Evolutionary conservation across 176 grass and related monocot genomes (phyloP).

Genomic region (Oryza officinalis): DNA sequence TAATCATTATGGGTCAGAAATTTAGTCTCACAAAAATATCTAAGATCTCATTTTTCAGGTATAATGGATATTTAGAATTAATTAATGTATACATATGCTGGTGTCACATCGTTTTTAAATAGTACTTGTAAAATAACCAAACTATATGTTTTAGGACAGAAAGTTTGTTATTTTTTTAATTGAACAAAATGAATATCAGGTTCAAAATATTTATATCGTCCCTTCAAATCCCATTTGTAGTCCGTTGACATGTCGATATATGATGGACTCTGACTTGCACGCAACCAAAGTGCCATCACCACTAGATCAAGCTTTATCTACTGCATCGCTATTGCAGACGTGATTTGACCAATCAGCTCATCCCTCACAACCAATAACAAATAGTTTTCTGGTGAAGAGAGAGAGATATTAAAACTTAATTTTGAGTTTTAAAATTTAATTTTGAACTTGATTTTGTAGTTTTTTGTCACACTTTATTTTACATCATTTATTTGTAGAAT

Average conservation of each 20-base stretch:
- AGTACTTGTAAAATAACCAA: too few species aligned
- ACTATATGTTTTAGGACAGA: background rate
- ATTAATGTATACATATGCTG: too few species aligned
- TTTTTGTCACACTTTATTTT: too few species aligned
- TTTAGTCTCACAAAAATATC: too few species aligned
- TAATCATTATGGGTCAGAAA: too few species aligned
- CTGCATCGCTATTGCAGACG: background rate
- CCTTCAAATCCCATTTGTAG: background rate
- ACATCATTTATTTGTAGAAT: too few species aligned
- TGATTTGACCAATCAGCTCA: background rate
- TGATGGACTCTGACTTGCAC: slow-evolving; percentile 7
- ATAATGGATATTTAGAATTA: too few species aligned
- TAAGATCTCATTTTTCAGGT: too few species aligned
- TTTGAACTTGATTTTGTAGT: too few species aligned
- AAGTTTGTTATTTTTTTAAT: background rate
- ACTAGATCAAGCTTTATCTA: background rate
- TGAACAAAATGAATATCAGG: background rate
- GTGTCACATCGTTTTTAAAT: too few species aligned
- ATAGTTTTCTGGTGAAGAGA: background rate
- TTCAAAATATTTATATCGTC: background rate
- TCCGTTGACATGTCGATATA: background rate
- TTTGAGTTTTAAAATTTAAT: too few species aligned
- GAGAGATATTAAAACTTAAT: background rate
- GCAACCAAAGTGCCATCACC: background rate
- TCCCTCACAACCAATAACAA: background rate